Conservation (phyloP, 1,284 basidiomycete genomes). For the Exobasidium cylindrosporum region DNA sequence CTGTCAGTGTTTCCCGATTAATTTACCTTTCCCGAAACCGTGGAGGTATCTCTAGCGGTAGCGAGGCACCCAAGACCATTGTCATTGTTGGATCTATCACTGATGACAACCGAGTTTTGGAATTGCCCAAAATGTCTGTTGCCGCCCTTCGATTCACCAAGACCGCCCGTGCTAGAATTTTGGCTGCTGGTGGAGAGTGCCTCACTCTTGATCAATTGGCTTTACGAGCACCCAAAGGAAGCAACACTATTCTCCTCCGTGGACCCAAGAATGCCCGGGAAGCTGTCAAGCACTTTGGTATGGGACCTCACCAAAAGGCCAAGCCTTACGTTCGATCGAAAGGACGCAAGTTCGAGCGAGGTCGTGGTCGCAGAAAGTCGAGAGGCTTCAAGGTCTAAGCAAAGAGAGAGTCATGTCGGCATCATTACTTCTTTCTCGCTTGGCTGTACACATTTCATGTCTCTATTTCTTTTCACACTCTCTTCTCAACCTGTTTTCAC, state of each 20-base stretch:
- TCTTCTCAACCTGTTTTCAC: too few species aligned
- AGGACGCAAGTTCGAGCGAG: conserved; percentile 79
- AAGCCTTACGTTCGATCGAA: conserved; percentile 90
- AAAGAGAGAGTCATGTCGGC: background rate
- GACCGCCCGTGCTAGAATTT: conserved; percentile 87
- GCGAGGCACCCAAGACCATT: conserved; percentile 67
- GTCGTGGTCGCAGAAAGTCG: conserved; percentile 58
- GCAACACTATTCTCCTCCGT: conserved; percentile 88
- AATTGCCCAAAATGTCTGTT: conserved; percentile 85
- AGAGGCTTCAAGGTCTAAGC: conserved; percentile 57
- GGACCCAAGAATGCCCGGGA: conserved; percentile 91
- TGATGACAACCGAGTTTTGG: conserved; percentile 85
- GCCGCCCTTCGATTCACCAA: conserved; percentile 94
- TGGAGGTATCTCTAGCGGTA: conserved; percentile 45
- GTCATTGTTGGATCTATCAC: conserved; percentile 90
- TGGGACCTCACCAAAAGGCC: conserved; percentile 64
- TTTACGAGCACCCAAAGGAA: conserved; percentile 84
- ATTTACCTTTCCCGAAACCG: conserved; percentile 53
- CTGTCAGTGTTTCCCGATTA: conserved; percentile 66
- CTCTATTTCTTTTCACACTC: too few species aligned
- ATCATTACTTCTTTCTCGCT: too few species aligned
- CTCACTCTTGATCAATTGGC: conserved; percentile 97
- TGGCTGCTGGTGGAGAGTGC: conserved; percentile 90
- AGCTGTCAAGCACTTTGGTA: conserved; percentile 89
- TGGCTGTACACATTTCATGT: too few species aligned